phyloP scores from a whole-genome alignment of 495 filamentous ascomycete species.

The Penicillium longicatenatum region DNA sequence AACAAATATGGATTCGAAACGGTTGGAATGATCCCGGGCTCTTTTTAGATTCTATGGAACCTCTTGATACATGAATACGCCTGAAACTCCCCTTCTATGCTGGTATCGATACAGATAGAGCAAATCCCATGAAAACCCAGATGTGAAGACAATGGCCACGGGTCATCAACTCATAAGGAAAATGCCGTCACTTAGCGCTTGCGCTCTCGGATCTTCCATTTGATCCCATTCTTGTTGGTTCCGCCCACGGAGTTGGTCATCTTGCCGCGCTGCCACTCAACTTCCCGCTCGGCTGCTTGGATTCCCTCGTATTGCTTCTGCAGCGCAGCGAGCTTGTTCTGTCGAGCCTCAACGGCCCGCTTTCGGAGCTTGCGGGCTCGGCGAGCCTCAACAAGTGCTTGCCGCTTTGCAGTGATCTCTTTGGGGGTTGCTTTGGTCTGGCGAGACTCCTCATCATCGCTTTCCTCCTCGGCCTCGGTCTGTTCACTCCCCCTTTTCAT shows the following conservation, averaged over 20 bases:
- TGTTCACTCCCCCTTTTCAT: constrained; percentile 30
- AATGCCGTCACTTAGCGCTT: constrained; percentile 60
- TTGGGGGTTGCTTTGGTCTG: constrained; percentile 37
- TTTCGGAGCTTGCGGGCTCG: constrained; percentile 49
- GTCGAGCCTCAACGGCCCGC: constrained; percentile 48
- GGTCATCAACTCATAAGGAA: constrained; percentile 31
- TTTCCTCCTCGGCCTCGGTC: constrained; percentile 30
- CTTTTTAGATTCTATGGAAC: not conserved
- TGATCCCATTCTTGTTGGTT: constrained; percentile 76
- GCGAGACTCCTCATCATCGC: constrained; percentile 34
- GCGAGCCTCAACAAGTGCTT: constrained; percentile 44
- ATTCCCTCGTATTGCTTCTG: constrained; percentile 72
- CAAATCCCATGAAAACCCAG: constrained; percentile 8
- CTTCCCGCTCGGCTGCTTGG: constrained; percentile 67
- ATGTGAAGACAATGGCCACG: constrained; percentile 11
- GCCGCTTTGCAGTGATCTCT: constrained; percentile 42
- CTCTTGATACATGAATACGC: constrained; percentile 5
- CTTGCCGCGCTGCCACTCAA: constrained; percentile 75
- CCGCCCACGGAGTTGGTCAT: constrained; percentile 84
- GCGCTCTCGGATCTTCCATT: constrained; percentile 79
- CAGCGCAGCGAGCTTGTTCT: constrained; percentile 62
- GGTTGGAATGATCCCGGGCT: not conserved
- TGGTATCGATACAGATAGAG: constrained; percentile 24
- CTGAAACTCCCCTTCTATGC: constrained; percentile 28
- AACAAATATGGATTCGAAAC: not conserved